A percentile compares a stretch with the other conserved stretches of the same genome.
These are phyloP conservation scores for Naganishia kalamii DNA, from an alignment of 768 basidiomycete genomes.

Conservation along the genomic window DNA sequence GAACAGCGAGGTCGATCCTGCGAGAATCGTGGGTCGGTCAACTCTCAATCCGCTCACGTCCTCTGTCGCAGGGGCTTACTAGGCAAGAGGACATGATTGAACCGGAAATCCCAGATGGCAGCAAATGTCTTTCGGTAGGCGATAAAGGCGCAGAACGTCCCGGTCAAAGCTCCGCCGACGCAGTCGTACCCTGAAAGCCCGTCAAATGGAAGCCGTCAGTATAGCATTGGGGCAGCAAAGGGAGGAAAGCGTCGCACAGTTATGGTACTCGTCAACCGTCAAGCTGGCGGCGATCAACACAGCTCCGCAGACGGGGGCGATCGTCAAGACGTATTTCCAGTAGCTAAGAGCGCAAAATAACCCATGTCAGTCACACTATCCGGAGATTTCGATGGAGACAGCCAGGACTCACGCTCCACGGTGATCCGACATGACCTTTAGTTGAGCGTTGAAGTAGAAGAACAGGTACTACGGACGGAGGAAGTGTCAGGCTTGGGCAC, in stretches of 20 bases:
- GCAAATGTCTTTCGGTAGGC: conserved; percentile 59
- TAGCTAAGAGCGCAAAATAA: conserved; percentile 39
- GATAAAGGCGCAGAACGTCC: conserved; percentile 51
- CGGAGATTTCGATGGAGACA: not conserved
- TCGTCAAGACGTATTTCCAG: conserved; percentile 60
- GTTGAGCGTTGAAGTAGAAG: conserved; percentile 53
- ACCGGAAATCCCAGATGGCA: conserved; percentile 55
- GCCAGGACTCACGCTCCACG: conserved; percentile 49
- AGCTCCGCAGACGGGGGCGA: conserved; percentile 57
- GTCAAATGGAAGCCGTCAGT: too few species aligned
- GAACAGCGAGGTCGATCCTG: conserved; percentile 35
- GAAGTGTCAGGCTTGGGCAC: not conserved
- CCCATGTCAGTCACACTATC: not conserved
- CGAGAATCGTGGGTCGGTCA: not conserved
- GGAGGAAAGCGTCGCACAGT: conserved; percentile 40
- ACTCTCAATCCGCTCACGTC: not conserved
- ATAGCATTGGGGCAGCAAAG: not conserved
- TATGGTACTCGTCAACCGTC: conserved; percentile 57
- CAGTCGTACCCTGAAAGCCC: conserved; percentile 52
- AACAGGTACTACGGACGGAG: conserved; percentile 31
- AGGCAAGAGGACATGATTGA: conserved; percentile 59
- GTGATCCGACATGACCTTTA: conserved; percentile 59
- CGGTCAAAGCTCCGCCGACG: conserved; percentile 54
- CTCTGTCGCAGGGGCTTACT: conserved; percentile 35
- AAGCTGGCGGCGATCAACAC: conserved; percentile 56